A percentile compares a stretch with the other conserved stretches of the same genome.
Conservation (phyloP, 139 green algal genomes). For the Chlorella vulgaris region DNA sequence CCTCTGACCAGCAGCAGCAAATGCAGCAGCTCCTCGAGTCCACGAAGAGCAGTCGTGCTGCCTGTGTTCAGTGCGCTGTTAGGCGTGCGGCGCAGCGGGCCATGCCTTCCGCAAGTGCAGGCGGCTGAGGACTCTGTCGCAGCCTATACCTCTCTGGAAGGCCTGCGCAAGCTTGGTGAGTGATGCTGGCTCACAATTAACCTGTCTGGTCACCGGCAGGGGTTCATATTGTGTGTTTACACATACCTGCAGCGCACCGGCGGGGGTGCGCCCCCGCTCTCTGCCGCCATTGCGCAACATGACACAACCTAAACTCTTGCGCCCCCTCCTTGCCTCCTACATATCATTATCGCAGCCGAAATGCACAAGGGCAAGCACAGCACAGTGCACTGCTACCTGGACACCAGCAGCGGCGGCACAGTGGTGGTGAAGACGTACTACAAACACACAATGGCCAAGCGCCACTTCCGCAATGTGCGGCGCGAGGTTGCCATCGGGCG, state of each 20-base stretch:
- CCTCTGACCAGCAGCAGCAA: background rate
- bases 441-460: constrained; percentile 15
- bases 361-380: constrained; percentile 32
- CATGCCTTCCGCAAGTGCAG: constrained; percentile 1
- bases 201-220: background rate
- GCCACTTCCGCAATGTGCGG: constrained; percentile 21
- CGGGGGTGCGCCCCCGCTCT: background rate
- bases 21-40: background rate
- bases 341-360: no score
- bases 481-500: constrained; percentile 17
- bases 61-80: background rate
- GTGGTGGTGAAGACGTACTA: constrained; percentile 25
- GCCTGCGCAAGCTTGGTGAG: constrained; percentile 9
- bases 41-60: background rate
- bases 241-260: background rate
- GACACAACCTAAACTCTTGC: no score
- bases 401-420: background rate
- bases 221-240: background rate
- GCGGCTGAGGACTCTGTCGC: background rate
- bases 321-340: no score
- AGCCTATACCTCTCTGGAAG: background rate
- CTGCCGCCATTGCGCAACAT: background rate
- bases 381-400: constrained; percentile 5
- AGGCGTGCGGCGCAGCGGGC: background rate
- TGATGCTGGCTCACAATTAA: background rate